Percentiles rank a stretch among this genome's conserved stretches.
Evolutionary conservation across 768 basidiomycete species (phyloP).

Genomic region (Boletus subparvulus): DNA sequence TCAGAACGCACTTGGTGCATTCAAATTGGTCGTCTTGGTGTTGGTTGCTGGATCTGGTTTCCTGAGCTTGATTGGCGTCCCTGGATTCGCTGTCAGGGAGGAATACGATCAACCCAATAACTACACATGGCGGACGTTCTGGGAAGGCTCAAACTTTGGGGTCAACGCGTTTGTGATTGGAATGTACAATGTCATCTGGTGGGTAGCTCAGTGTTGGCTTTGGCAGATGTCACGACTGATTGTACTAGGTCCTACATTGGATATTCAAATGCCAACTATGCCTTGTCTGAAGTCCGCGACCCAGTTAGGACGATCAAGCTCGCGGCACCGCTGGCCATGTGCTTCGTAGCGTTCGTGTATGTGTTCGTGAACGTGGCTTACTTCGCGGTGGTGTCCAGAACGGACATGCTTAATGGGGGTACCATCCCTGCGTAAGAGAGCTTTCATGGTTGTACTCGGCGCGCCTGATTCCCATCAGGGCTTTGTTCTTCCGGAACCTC

Average conservation of each 20-base stretch:
- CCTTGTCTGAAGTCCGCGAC: constrained; percentile 66
- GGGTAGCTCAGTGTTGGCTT: background rate
- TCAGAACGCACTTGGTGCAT: constrained; percentile 61
- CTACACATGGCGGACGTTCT: constrained; percentile 57
- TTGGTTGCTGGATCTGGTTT: constrained; percentile 55
- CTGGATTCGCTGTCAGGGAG: constrained; percentile 50
- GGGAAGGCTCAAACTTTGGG: constrained; percentile 58
- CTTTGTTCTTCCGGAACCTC: constrained; percentile 72
- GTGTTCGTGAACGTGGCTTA: constrained; percentile 70
- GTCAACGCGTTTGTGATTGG: constrained; percentile 63
- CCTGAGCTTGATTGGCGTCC: constrained; percentile 46
- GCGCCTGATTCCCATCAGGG: constrained; percentile 35
- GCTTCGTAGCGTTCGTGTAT: constrained; percentile 58
- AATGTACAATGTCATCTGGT: constrained; percentile 74
- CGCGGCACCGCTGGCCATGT: constrained; percentile 67
- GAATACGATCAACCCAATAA: constrained; percentile 56
- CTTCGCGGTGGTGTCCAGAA: constrained; percentile 69
- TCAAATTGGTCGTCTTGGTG: constrained; percentile 58
- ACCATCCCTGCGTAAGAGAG: constrained; percentile 63
- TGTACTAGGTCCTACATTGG: constrained; percentile 63
- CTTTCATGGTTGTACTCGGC: background rate
- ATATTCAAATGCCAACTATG: constrained; percentile 75
- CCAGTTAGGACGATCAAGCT: constrained; percentile 70
- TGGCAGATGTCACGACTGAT: background rate
- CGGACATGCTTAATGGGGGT: constrained; percentile 63